These are phyloP conservation scores for Sclerospora graminicola DNA, from an alignment of 352 stramenopile species.

Conservation along the genomic window DNA sequence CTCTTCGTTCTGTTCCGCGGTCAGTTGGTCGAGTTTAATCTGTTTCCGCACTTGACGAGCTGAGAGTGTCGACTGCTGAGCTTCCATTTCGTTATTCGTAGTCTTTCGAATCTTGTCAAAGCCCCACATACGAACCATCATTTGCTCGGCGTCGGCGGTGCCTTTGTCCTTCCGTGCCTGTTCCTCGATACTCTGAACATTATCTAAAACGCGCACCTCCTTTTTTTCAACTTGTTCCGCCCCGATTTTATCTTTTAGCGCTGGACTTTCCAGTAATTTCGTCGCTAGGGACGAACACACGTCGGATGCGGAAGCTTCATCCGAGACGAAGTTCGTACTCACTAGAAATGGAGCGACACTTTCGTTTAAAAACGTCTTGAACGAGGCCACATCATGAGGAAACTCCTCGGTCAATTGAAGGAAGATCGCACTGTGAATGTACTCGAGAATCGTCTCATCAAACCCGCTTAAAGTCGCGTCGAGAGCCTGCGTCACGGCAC, in stretches of 20 bases:
- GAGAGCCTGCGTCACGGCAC: constrained; percentile 36
- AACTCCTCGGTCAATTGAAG: constrained; percentile 32
- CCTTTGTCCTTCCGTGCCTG: constrained; percentile 37
- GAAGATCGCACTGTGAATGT: constrained; percentile 46
- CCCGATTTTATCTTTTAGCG: constrained; percentile 10
- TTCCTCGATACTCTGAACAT: constrained; percentile 65
- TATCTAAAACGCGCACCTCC: constrained; percentile 48
- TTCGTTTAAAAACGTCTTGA: constrained; percentile 35
- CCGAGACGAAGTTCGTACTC: constrained; percentile 33
- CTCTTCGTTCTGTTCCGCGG: constrained; percentile 39
- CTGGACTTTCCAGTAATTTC: constrained; percentile 22
- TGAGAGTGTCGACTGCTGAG: constrained; percentile 60
- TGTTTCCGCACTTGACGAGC: constrained; percentile 75
- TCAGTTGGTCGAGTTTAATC: constrained; percentile 55
- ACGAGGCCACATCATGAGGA: constrained; percentile 20
- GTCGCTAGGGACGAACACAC: constrained; percentile 35
- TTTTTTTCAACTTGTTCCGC: constrained; percentile 2
- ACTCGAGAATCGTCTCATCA: constrained; percentile 65
- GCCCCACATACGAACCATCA: constrained; percentile 79
- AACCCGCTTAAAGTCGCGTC: constrained; percentile 36
- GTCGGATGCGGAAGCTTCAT: constrained; percentile 27
- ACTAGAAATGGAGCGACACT: constrained; percentile 68
- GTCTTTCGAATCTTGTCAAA: constrained; percentile 78
- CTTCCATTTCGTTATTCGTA: constrained; percentile 70
- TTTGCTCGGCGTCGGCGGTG: constrained; percentile 41